A percentile compares a stretch with the other conserved stretches of the same genome.
Evolutionary conservation across 192 early-diverging fungal genomes (phyloP).

Genomic region (Coemansia sp.): DNA sequence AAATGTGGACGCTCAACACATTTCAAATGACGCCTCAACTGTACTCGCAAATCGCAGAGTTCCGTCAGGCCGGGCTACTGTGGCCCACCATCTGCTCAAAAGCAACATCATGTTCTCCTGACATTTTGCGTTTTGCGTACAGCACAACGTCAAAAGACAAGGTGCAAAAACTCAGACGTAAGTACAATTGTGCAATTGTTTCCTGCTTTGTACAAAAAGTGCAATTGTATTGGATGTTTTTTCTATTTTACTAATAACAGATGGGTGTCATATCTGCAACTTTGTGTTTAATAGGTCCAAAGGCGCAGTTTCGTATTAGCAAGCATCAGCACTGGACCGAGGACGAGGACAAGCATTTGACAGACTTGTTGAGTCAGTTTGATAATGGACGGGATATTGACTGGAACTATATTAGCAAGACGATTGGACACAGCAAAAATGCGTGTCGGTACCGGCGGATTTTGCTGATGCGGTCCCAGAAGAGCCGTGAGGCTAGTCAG

Average conservation of each 20-base stretch:
- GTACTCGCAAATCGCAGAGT: conserved; percentile 36
- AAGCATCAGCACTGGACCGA: conserved; percentile 49
- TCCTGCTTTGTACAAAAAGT: neutral
- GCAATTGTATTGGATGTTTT: conserved; percentile 4
- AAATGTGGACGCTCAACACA: conserved; percentile 42
- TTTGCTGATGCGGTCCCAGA: conserved; percentile 17
- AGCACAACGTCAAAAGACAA: conserved; percentile 22
- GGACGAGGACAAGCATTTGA: conserved; percentile 32
- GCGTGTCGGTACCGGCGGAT: conserved; percentile 49
- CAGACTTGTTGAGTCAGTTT: conserved; percentile 23
- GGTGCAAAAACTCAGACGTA: conserved; percentile 19
- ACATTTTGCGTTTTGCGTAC: conserved; percentile 37
- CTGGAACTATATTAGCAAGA: conserved; percentile 49
- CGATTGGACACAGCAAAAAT: conserved; percentile 49
- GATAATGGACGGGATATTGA: conserved; percentile 32
- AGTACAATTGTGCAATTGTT: conserved; percentile 7
- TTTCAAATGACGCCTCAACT: conserved; percentile 36
- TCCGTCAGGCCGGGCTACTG: conserved; percentile 29
- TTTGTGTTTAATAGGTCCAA: conserved; percentile 20
- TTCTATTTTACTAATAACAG: conserved; percentile 5
- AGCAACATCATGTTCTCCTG: conserved; percentile 13
- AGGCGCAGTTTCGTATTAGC: conserved; percentile 46
- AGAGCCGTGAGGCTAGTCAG: conserved; percentile 5
- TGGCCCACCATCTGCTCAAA: conserved; percentile 38
- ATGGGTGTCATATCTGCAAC: neutral